These are phyloP conservation scores for Fusarium sarcochroum DNA, from an alignment of 2,329 filamentous ascomycete genomes.

Conservation along the genomic window DNA sequence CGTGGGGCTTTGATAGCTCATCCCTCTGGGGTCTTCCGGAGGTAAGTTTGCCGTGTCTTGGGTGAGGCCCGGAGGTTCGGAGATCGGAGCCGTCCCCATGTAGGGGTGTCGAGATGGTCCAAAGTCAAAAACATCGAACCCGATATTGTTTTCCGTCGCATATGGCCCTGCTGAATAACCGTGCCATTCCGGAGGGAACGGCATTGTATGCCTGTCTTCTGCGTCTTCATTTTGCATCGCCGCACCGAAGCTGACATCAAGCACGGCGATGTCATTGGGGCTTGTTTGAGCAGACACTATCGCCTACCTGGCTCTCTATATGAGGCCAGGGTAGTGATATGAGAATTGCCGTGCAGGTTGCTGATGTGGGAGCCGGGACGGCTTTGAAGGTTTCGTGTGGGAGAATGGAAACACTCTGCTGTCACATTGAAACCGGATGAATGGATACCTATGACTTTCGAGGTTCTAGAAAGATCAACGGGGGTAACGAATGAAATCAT, in stretches of 20 bases:
- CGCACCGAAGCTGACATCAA: conserved; percentile 40
- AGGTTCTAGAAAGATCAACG: conserved; percentile 21
- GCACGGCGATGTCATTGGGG: conserved; percentile 39
- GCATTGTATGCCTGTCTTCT: conserved; percentile 34
- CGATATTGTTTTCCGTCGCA: conserved; percentile 10
- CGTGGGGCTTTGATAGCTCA: conserved; percentile 27
- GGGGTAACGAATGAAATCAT: conserved; percentile 36
- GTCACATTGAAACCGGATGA: conserved; percentile 19
- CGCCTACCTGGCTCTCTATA: conserved; percentile 23
- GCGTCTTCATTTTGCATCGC: conserved; percentile 47
- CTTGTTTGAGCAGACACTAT: conserved; percentile 35
- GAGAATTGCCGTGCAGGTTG: conserved; percentile 5
- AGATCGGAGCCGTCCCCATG: conserved; percentile 11
- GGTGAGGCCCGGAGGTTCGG: conserved; percentile 23
- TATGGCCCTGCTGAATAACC: conserved; percentile 25
- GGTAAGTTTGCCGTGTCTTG: conserved; percentile 15
- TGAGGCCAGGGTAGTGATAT: conserved; percentile 23
- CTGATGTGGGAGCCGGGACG: not conserved
- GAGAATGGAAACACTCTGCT: conserved; percentile 8
- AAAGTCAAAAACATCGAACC: conserved; percentile 16
- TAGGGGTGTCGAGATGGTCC: conserved; percentile 21
- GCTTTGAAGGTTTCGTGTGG: conserved; percentile 3
- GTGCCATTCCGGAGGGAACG: conserved; percentile 31
- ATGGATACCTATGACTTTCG: conserved; percentile 4
- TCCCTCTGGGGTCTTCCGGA: conserved; percentile 25